These are phyloP conservation scores for Rhynchosporium secalis DNA, from an alignment of 2,329 filamentous ascomycete species.

Conservation along the genomic window DNA sequence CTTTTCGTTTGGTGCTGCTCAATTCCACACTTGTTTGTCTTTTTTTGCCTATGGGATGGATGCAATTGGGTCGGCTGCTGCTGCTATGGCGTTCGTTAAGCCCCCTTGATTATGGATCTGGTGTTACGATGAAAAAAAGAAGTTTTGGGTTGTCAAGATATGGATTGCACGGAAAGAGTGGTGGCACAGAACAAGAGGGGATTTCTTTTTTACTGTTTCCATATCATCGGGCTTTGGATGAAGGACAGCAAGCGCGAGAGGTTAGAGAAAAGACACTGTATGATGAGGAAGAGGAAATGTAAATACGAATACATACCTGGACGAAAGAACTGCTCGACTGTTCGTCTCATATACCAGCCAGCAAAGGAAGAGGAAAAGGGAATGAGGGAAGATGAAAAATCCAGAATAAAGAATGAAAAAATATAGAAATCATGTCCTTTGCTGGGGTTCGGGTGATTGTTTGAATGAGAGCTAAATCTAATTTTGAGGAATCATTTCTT, in stretches of 20 bases:
- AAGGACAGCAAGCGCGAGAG: background rate
- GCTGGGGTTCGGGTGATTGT: no score
- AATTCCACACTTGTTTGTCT: background rate
- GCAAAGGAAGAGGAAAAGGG: no score
- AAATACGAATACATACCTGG: background rate
- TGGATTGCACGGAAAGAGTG: background rate
- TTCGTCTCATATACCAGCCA: no score
- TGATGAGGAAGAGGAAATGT: background rate
- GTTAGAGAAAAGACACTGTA: background rate
- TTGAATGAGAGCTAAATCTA: no score
- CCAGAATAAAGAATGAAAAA: no score
- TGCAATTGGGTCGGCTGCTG: conserved; percentile 7
- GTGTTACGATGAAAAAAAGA: conserved; percentile 5
- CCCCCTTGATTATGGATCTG: background rate
- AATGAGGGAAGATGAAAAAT: no score
- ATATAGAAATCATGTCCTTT: no score
- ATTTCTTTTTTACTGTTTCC: background rate
- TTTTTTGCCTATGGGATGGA: conserved; percentile 3
- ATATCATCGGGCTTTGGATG: conserved; percentile 1
- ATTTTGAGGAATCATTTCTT: no score
- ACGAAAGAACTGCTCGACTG: no score
- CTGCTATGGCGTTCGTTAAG: background rate
- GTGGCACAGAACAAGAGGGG: background rate
- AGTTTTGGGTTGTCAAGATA: conserved; percentile 5
- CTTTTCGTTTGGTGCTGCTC: conserved; percentile 3